Evolutionary conservation across 139 green algal species (phyloP), one percentile per base, ranked within the genome.

Genomic region (Picochlorum costavermella): DNA sequence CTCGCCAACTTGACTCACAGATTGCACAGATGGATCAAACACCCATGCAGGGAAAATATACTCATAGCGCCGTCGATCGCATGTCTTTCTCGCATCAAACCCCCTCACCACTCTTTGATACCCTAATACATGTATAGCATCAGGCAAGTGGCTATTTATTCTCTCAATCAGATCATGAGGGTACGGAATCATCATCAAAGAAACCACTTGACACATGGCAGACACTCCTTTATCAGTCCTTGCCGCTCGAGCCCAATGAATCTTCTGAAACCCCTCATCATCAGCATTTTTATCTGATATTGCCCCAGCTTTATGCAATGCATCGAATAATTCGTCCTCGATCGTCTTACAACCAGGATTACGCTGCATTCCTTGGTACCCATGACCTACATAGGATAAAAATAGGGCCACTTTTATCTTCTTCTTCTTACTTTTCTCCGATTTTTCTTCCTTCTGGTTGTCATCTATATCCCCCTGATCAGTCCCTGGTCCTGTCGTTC

Each of bases 191-290:
- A 89, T 83, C 20, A 74, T 75, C 29, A 89, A 61, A 31, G 68
- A 78, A 3, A 89, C 74, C 28, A 89, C 75, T 63, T 96, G 82
- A 5, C 90, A 86, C 5, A 88, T 65, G 1, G 92, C 92, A 65
- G 75, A 90, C 53, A 99, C 94, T 17, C 94, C 94, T 75, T 96
- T 96, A 86, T 99, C 94, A 9, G 94, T 99, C n/a, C 94, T 75
- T 4, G 84, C 86, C 11, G 90, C 88, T 0, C 94, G 79, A 37
- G 73, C 85, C 89, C 89, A 99, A 37, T 93, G 74, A 26, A 88
- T 67, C 83, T 92, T 72, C 25, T 36, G 57, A 50, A 85, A 86
- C 5, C 71, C 65, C 25, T 59, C 28, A 20, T 89, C 77, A 20
- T 81, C 81, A 12, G 79, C 73, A 63, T 95, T 92, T 3, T 75